phyloP scores from a whole-genome alignment of 1,284 basidiomycete genomes.

The Ceratobasidium sp. region DNA sequence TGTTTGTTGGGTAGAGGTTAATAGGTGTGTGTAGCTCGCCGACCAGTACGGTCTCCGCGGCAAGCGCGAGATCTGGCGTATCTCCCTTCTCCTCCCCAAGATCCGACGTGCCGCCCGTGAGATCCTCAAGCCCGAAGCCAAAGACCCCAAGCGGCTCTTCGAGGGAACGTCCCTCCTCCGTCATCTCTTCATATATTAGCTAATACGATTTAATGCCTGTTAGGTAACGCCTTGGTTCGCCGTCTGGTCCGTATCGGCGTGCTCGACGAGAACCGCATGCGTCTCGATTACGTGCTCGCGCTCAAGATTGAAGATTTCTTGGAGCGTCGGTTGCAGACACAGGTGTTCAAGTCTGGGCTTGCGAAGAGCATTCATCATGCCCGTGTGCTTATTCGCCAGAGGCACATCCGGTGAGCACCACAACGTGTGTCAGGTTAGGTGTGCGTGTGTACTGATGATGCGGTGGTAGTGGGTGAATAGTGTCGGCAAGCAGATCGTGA shows the following conservation, averaged over 20 bases:
- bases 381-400: constrained; percentile 96
- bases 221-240: constrained; percentile 99
- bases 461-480: constrained; percentile 60
- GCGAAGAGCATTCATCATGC: constrained; percentile 99
- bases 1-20: neutral
- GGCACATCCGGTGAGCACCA: constrained; percentile 94
- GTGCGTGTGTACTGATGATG: neutral
- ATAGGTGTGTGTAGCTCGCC: constrained; percentile 79
- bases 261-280: constrained; percentile 98
- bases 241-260: constrained; percentile 99
- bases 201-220: no score
- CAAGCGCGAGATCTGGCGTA: constrained; percentile 99
- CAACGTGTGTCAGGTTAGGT: constrained; percentile 47
- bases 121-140: constrained; percentile 99
- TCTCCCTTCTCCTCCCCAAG: constrained; percentile 97
- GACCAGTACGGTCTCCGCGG: constrained; percentile 99
- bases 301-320: constrained; percentile 99
- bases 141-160: constrained; percentile 99
- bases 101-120: constrained; percentile 99
- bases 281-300: constrained; percentile 99
- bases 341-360: constrained; percentile 99
- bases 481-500: constrained; percentile 99
- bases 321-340: constrained; percentile 98
- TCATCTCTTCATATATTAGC: neutral
- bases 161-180: constrained; percentile 66